Percentiles rank a stretch among this genome's conserved stretches.
Evolutionary conservation across 2,329 filamentous ascomycete species (phyloP).

Genomic region (Aschersonia sp.): DNA sequence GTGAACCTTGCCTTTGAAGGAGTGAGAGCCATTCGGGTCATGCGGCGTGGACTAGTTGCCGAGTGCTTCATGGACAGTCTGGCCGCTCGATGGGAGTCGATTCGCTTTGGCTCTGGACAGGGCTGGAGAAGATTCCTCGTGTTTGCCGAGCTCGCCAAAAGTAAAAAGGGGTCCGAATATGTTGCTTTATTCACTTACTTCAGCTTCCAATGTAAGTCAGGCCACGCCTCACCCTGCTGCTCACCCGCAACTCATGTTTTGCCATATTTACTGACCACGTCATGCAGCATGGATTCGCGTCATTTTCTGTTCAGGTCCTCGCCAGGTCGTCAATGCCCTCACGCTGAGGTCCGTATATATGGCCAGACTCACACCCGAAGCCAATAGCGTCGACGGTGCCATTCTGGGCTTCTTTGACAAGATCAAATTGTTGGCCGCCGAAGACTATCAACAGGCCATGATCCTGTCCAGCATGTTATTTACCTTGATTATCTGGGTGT

Average conservation of each 20-base stretch:
- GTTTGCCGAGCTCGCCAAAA: constrained; percentile 80
- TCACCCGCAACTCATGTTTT: not conserved
- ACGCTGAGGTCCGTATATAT: constrained; percentile 77
- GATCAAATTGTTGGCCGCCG: constrained; percentile 54
- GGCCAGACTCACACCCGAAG: constrained; percentile 48
- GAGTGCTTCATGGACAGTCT: constrained; percentile 85
- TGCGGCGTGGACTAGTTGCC: constrained; percentile 72
- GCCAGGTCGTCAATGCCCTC: constrained; percentile 79
- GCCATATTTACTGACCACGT: not conserved
- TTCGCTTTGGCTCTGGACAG: constrained; percentile 57
- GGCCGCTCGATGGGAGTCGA: constrained; percentile 71
- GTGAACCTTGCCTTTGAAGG: constrained; percentile 70
- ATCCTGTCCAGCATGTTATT: constrained; percentile 88
- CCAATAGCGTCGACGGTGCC: constrained; percentile 40
- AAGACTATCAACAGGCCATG: constrained; percentile 65
- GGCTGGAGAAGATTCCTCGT: constrained; percentile 89
- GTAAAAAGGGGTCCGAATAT: constrained; percentile 81
- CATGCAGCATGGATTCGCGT: constrained; percentile 68
- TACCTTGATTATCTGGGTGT: constrained; percentile 77
- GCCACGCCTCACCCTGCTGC: not conserved
- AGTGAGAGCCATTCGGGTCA: constrained; percentile 65
- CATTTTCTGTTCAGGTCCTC: constrained; percentile 79
- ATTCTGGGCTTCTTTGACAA: constrained; percentile 74
- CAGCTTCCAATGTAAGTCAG: constrained; percentile 43
- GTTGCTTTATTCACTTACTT: constrained; percentile 87